A percentile compares a stretch with the other conserved stretches of the same genome.
These are phyloP conservation scores for Rhodotorula paludigena DNA, from an alignment of 768 basidiomycete species.

Conservation along the genomic window DNA sequence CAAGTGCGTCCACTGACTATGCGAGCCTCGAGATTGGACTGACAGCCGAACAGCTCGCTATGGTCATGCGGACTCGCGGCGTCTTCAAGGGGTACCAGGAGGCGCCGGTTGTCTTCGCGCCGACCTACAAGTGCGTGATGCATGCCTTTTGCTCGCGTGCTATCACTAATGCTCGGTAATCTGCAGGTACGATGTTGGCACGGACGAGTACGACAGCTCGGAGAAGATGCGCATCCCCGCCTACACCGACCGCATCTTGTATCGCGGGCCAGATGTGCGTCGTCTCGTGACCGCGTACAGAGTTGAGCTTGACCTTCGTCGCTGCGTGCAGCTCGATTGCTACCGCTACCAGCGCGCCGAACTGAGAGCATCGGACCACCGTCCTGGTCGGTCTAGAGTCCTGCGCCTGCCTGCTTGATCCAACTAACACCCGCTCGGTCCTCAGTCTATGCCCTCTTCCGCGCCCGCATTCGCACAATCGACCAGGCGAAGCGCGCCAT, in stretches of 20 bases:
- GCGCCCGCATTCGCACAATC: conserved; percentile 68
- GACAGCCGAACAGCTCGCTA: conserved; percentile 56
- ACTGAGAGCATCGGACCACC: conserved; percentile 86
- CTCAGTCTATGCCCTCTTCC: conserved; percentile 77
- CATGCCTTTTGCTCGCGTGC: conserved; percentile 50
- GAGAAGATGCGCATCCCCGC: conserved; percentile 95
- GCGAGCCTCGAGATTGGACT: too few relatives aligned
- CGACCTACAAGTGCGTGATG: conserved; percentile 92
- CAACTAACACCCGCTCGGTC: neutral
- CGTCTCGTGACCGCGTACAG: too few relatives aligned
- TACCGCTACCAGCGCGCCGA: conserved; percentile 77
- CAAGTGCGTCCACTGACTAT: conserved; percentile 61
- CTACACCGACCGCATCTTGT: conserved; percentile 97
- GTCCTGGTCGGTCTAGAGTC: conserved; percentile 69
- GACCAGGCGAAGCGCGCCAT: conserved; percentile 59
- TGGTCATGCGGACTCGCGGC: conserved; percentile 64
- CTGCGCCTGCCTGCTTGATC: neutral
- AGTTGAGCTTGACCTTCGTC: too few relatives aligned
- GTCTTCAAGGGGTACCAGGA: conserved; percentile 82
- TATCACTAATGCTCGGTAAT: too few relatives aligned
- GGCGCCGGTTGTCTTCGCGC: conserved; percentile 82
- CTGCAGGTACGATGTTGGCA: conserved; percentile 46
- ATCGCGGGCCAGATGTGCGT: conserved; percentile 58
- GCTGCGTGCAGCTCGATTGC: conserved; percentile 66
- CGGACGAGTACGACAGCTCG: conserved; percentile 85